These are phyloP conservation scores for Lenzites betulinus DNA, from an alignment of 768 basidiomycete species.

Conservation along the genomic window DNA sequence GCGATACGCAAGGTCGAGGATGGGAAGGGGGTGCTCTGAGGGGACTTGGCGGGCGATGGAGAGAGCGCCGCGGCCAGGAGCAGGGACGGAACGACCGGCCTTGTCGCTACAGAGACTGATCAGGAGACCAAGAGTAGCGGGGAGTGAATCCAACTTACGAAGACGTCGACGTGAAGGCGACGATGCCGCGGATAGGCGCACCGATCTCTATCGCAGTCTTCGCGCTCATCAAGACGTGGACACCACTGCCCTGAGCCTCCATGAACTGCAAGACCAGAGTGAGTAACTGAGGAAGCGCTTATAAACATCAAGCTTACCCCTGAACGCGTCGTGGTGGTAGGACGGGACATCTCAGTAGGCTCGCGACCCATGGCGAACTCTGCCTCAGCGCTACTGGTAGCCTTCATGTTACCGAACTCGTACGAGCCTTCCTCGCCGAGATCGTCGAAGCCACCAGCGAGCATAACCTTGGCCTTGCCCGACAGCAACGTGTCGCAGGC, in stretches of 20 bases:
- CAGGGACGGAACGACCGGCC: constrained; percentile 96
- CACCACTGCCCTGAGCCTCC: constrained; percentile 96
- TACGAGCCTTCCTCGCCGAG: constrained; percentile 97
- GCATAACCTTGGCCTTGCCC: constrained; percentile 99
- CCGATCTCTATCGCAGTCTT: constrained; percentile 95
- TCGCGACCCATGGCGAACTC: constrained; percentile 99
- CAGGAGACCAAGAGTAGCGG: not conserved
- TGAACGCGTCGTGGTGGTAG: constrained; percentile 92
- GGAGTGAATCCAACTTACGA: constrained; percentile 56
- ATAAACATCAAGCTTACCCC: constrained; percentile 57
- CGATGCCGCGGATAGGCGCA: constrained; percentile 87
- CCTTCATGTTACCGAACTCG: constrained; percentile 99
- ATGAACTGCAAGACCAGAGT: constrained; percentile 61
- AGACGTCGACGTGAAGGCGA: constrained; percentile 95
- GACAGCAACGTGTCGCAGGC: constrained; percentile 94
- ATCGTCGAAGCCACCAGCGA: constrained; percentile 98
- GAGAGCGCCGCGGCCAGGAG: constrained; percentile 92
- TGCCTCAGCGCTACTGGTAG: constrained; percentile 94
- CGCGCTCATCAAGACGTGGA: constrained; percentile 96
- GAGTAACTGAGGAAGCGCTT: not conserved
- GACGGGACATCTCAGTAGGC: constrained; percentile 98
- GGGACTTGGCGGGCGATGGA: constrained; percentile 85
- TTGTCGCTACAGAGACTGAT: constrained; percentile 69
- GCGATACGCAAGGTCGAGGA: constrained; percentile 86
- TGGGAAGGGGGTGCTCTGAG: constrained; percentile 74